phyloP scores from a whole-genome alignment of 2,329 filamentous ascomycete species.

The Aspergillus sp. region DNA sequence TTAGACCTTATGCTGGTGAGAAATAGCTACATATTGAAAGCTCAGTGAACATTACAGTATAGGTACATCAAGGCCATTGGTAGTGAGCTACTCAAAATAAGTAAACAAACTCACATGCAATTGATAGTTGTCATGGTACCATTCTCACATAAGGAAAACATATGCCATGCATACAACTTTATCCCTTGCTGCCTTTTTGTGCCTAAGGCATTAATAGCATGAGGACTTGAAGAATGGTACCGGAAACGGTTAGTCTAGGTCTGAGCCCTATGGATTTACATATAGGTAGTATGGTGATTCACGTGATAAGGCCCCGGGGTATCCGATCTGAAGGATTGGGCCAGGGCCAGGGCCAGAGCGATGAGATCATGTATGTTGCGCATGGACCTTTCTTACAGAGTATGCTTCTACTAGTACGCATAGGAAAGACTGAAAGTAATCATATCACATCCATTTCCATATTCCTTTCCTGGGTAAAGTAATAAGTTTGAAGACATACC shows the following conservation, averaged over 20 bases:
- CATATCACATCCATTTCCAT: conserved; percentile 32
- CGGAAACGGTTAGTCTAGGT: conserved; percentile 21
- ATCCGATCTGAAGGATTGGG: neutral
- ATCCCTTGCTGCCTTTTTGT: neutral
- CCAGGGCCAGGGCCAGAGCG: neutral
- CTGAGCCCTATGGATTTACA: conserved; percentile 19
- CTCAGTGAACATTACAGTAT: no score
- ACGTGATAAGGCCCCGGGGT: neutral
- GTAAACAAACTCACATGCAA: no score
- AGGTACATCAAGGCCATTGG: no score
- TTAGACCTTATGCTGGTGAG: no score
- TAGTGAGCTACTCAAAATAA: no score
- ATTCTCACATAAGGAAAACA: no score
- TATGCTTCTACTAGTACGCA: neutral
- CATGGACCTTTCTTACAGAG: neutral
- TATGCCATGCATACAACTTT: neutral
- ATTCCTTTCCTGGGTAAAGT: conserved; percentile 19
- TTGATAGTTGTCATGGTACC: neutral
- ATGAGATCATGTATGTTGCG: neutral
- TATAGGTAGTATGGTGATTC: neutral
- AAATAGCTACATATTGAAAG: no score
- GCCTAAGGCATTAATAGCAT: conserved; percentile 18
- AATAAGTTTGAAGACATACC: conserved; percentile 14
- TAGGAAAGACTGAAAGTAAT: conserved; percentile 3
- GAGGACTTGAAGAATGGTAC: neutral